Evolutionary conservation across 2,329 filamentous ascomycete genomes (phyloP).

Genomic region (Zymoseptoria ardabiliae): DNA sequence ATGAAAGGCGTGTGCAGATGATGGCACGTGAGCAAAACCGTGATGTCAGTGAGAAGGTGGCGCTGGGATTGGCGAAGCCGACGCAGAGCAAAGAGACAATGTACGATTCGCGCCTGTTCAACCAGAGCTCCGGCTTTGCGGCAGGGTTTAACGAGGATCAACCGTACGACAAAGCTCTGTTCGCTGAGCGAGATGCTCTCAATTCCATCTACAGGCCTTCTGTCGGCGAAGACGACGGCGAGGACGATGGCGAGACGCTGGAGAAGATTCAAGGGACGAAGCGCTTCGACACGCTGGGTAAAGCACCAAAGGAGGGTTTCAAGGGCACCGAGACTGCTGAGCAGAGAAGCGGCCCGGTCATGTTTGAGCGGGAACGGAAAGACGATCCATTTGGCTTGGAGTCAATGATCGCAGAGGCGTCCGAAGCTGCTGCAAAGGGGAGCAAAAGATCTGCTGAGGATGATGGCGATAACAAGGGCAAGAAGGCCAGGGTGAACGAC

Average conservation of each 20-base stretch:
- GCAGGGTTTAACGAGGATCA: conserved; percentile 93
- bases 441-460: conserved; percentile 74
- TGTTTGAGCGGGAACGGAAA: conserved; percentile 80
- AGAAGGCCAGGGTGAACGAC: conserved; percentile 72
- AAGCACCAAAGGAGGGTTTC: conserved; percentile 70
- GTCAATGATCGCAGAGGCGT: conserved; percentile 78
- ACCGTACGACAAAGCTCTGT: conserved; percentile 92
- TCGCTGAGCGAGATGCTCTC: conserved; percentile 90
- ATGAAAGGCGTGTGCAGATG: conserved; percentile 82
- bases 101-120: conserved; percentile 95
- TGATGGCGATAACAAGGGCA: conserved; percentile 49
- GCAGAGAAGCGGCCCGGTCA: conserved; percentile 81
- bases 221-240: conserved; percentile 62
- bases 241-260: conserved; percentile 73
- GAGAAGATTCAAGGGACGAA: conserved; percentile 78
- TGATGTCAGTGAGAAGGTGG: conserved; percentile 95
- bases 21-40: conserved; percentile 93
- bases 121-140: conserved; percentile 85
- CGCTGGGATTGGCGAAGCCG: conserved; percentile 86
- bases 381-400: conserved; percentile 89
- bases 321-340: conserved; percentile 79
- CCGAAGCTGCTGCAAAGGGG: conserved; percentile 39
- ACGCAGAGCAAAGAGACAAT: conserved; percentile 87
- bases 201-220: conserved; percentile 86
- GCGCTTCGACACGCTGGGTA: conserved; percentile 82